Evolutionary conservation across 805 yeast species (phyloP).

Genomic region (Candida ortonii): DNA sequence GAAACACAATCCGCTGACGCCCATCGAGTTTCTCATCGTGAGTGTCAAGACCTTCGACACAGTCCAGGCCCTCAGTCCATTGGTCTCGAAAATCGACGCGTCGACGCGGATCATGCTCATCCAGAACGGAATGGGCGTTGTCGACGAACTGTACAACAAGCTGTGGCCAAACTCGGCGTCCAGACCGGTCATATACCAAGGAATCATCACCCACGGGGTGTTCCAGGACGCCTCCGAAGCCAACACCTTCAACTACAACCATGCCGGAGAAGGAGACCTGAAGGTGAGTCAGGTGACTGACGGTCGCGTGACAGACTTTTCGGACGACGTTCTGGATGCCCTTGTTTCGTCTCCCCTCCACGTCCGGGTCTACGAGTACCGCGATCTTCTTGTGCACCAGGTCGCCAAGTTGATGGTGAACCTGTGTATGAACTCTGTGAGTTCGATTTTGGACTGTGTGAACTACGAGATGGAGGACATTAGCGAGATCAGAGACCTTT

Average conservation of each 20-base stretch:
- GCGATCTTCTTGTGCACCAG: conserved; percentile 53
- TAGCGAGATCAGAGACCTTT: conserved; percentile 32
- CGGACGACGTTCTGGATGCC: conserved; percentile 23
- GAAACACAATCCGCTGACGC: conserved; percentile 20
- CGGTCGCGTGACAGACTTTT: conserved; percentile 15
- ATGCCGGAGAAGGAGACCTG: conserved; percentile 71
- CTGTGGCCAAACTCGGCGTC: conserved; percentile 48
- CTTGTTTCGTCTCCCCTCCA: conserved; percentile 30
- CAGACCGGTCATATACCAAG: conserved; percentile 65
- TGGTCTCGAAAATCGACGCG: conserved; percentile 45
- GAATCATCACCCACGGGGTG: conserved; percentile 83
- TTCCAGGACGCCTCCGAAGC: conserved; percentile 37
- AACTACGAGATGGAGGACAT: conserved; percentile 69
- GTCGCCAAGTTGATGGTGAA: conserved; percentile 76
- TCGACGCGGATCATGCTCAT: conserved; percentile 59
- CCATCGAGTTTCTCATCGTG: conserved; percentile 47
- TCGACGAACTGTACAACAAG: conserved; percentile 45
- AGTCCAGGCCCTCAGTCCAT: conserved; percentile 54
- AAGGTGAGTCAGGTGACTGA: conserved; percentile 47
- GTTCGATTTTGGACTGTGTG: conserved; percentile 71
- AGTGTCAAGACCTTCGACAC: conserved; percentile 83
- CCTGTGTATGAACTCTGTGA: conserved; percentile 78
- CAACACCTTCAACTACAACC: conserved; percentile 46
- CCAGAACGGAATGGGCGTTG: conserved; percentile 86
- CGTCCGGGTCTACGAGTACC: conserved; percentile 35